Base-by-base conservation (phyloP, 352 stramenopile species). In the Phytopythium delawarense region DNA sequence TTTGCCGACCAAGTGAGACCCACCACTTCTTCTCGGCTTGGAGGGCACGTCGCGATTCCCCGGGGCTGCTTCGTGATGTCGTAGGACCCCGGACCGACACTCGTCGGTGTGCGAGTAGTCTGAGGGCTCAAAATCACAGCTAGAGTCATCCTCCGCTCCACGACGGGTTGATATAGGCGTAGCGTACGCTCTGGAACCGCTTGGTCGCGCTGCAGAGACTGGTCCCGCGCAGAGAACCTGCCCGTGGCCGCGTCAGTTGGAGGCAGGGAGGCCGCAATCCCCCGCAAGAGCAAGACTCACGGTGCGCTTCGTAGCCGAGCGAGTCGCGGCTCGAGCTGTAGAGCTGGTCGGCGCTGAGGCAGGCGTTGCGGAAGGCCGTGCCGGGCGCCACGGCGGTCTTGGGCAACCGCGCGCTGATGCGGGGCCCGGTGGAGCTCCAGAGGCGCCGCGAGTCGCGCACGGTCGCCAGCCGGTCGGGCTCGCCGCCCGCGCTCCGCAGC, bases 181-280 rank as follows among this genome's bases (percentile, higher is more conserved):
- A 9, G 40, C 67, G 23, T 59, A 78, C 81, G 42, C 48, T 66
- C 7, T 69, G 58, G 59, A 90, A 92, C 16, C 83, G 78, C 57
- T 85, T 86, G 28, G 75, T 81, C 11, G 73, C 78, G 63, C 79
- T 89, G 55, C 79, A 88, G 9, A 92, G 62, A 65, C 83, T 92
- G 13, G 80, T 79, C 21, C 77, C 80, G 58, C 80, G 67, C n/a
- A 92, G 63, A 16, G 80, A 90, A 8, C 68, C 82, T 90, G 15
- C 0, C n/a, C 7, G 23, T 57, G 53, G n/a, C 32, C 25, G 25
- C 34, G 4, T 12, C 20, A 49, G 42, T 15, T 23, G 20, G 20
- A 15, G 20, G 7, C 4, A 11, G 6, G 20, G 40, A 9, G 15
- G 4, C 40, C 5, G 20, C n/a, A 1, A 46, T 40, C 52, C 5